Base-by-base conservation (phyloP, 257 asterid species). In the Primulina eburnea region DNA sequence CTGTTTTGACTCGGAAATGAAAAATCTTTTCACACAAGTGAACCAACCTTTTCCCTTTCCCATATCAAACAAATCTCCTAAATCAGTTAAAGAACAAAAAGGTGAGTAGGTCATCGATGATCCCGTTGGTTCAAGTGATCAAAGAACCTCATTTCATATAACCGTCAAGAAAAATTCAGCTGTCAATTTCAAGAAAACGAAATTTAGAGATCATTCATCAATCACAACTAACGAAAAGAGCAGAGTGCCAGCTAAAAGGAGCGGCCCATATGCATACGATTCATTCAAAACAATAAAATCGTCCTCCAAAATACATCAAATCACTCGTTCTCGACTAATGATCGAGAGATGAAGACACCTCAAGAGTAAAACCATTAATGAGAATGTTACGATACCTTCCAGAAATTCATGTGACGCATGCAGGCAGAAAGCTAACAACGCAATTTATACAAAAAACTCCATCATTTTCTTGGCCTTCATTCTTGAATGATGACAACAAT, bases 31-130 rank as follows among this genome's bases (percentile, higher is more conserved):
- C 81, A 86, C 89, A 81, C 73, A 87, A 73, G 82, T 77, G 72
- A 92, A 81, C 94, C 96, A 87, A 47, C 92, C 66, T 68, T 80
- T 83, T 72, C 81, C 89, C 92, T 80, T 89, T 64, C 90, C 93
- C 95, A 91, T 90, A 60, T 71, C 33, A 55, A 34, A 43, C 72
- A 21, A 30, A 59, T 43, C 38, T 55, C 34, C 76, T 2, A 59
- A 38, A 60, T 34, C 58, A 38, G 55, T 14, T 26, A 12, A 30
- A 26, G 1, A 69, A 65, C 57, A 47, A n/a, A 55, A 2, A 9
- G 20, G 14, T 11, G 47, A 24, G 53, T 12, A 2, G n/a, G n/a
- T 4, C 8, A 24, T 28, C n/a, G 2, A 4, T 28, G 3, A 30
- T 18, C 21, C 37, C 4, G 26, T 34, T 16, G 4, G 37, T 14